Base-by-base conservation (phyloP, 2,329 filamentous ascomycete species). In the Penicillium sp. region DNA sequence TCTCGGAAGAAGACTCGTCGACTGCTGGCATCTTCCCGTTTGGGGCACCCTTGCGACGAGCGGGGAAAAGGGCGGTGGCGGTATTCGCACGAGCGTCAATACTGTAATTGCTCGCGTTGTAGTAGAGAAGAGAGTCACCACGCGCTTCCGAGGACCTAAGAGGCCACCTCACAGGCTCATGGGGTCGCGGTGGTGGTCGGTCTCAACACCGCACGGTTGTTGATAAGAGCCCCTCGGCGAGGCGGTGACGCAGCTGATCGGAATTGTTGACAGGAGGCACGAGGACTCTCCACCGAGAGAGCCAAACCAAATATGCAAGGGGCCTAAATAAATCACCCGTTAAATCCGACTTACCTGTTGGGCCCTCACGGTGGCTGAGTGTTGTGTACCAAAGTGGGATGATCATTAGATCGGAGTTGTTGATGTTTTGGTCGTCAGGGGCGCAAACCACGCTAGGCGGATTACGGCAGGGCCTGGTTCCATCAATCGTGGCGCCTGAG, bases 1-100 rank as follows among this genome's bases (percentile, higher is more conserved):
- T 61, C 35, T 66, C 66, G 32, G 64, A 61, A 35, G 61, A 51
- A 40, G 56, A 54, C 39, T 57, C 56, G 37, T 66, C 61, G 47
- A 56, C 57, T 44, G 54, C 60, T 41, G 62, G 59, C 62, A 65
- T 65, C 46, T 53, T 64, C 54, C 44, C 48, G 45, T 36, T 47
- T 52, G 47, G 41, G 45, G 43, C 41, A 52, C 43, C 51, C 14
- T 42, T 5, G 37, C 31, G 27, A 39, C 44, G 42, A 42, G 50
- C 41, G 45, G 41, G 43, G 45, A 41, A 37, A 29, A 34, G 35
- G 31, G 45, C n/a, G n/a, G n/a, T n/a, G n/a, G n/a, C n/a, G n/a
- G n/a, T 16, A 32, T 37, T 31, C 35, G 41, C 40, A 37, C 42
- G 36, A 44, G 33, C 15, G 27, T n/a, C 13, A 22, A 32, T 15